Evolutionary conservation across 2,329 filamentous ascomycete species (phyloP).

Genomic region (Onygenales sp.): DNA sequence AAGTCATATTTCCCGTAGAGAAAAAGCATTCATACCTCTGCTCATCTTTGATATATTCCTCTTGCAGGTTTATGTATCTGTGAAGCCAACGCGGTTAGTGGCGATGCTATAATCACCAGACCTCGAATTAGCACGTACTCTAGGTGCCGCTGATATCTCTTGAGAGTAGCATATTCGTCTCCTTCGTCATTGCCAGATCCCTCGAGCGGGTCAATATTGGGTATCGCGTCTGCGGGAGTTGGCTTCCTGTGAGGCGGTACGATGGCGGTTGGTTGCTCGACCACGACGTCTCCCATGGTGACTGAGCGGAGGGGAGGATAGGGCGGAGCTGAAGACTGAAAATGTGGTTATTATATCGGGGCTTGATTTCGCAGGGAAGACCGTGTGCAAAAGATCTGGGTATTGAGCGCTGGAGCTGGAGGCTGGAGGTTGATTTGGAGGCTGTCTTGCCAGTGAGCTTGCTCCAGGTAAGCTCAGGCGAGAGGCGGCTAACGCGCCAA

Average conservation of each 20-base stretch:
- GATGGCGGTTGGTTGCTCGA: constrained; percentile 70
- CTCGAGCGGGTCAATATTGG: constrained; percentile 83
- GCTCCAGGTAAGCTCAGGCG: neutral
- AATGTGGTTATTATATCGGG: neutral
- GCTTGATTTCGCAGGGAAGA: neutral
- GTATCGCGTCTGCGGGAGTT: constrained; percentile 65
- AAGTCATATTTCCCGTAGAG: constrained; percentile 2
- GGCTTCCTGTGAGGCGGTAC: constrained; percentile 73
- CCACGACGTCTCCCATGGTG: constrained; percentile 74
- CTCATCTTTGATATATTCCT: constrained; percentile 99
- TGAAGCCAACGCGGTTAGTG: constrained; percentile 17
- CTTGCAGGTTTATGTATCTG: constrained; percentile 91
- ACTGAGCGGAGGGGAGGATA: constrained; percentile 2
- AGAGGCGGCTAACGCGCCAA: neutral
- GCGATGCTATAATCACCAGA: neutral
- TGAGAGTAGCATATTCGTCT: constrained; percentile 91
- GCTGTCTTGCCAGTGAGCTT: neutral
- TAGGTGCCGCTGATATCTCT: constrained; percentile 91
- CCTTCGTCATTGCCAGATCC: constrained; percentile 69
- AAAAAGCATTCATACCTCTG: constrained; percentile 53
- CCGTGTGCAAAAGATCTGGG: neutral
- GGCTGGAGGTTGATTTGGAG: neutral
- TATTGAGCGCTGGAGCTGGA: neutral
- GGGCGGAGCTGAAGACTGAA: neutral
- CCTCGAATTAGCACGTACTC: constrained; percentile 52